Base-by-base conservation (phyloP, 306 rosid genomes). In the Hippophae rhamnoides region DNA sequence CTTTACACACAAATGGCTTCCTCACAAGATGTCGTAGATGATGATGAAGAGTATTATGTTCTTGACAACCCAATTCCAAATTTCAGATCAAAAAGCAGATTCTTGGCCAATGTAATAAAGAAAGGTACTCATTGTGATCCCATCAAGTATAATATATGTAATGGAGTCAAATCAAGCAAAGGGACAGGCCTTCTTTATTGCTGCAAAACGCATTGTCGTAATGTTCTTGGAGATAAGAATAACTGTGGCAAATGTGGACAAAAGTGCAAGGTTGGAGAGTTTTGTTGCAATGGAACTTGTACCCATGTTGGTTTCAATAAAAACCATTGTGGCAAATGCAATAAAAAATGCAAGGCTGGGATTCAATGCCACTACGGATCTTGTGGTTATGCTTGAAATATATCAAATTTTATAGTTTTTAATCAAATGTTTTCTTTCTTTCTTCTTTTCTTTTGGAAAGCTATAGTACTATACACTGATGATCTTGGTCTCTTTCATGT, bases 121-220 rank as follows among this genome's bases (percentile, higher is more conserved):
- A 64, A 72, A 71, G 87, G 81, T 0, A 47, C 13, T 9, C 73
- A 1, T 0, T 84, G 92, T 41, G 3, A 75, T 54, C 56, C 12
- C 3, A 60, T 54, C 52, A 69, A 63, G 7, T 42, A 48, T 25
- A 81, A 79, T 47, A 65, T 81, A 3, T 84, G 87, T 54, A 61
- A 84, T 31, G 85, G 85, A 10, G 63, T 84, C 47, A 7, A 38
- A 6, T 77, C 87, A 49, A 78, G 67, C 74, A 79, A 78, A 27
- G 90, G 87, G 10, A 76, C 54, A 0, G 61, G 75, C 56, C 23
- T 81, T 14, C 83, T 84, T 10, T 50, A 69, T 41, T 84, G 90
- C 64, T 84, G 92, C 72, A 84, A 84, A 81, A 81, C 51, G 23
- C 87, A 81, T 49, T 84, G 85, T n/a, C 66, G 87, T 0, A 72